Conservation (phyloP, 2,329 filamentous ascomycete genomes). For the Talaromyces piceae region DNA sequence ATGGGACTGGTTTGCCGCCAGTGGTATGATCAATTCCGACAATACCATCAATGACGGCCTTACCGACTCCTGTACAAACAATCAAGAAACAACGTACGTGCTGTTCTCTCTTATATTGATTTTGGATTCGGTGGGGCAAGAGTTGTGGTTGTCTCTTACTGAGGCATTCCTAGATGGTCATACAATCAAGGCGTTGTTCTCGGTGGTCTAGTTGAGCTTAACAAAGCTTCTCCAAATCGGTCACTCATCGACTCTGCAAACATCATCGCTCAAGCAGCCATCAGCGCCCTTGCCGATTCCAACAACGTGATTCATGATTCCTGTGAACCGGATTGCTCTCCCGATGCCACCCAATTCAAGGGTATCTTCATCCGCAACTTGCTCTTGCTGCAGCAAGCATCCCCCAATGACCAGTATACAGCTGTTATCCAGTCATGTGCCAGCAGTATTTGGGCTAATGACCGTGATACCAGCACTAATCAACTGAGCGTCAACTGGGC, state of each 20-base stretch:
- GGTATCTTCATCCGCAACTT: constrained; percentile 63
- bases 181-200: constrained; percentile 59
- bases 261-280: constrained; percentile 48
- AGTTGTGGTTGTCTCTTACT: too few species aligned
- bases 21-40: constrained; percentile 41
- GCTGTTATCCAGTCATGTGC: constrained; percentile 56
- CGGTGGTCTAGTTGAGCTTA: constrained; percentile 49
- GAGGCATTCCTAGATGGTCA: constrained; percentile 32
- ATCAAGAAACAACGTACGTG: constrained; percentile 27
- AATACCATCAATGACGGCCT: constrained; percentile 51
- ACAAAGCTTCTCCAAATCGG: constrained; percentile 35
- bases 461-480: constrained; percentile 42
- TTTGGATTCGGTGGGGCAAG: too few species aligned
- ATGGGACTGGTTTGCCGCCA: constrained; percentile 45
- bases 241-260: constrained; percentile 38
- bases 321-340: constrained; percentile 48
- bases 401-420: constrained; percentile 44
- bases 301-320: constrained; percentile 47
- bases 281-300: constrained; percentile 37
- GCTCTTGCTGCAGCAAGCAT: constrained; percentile 47
- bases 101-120: neutral
- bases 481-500: constrained; percentile 59
- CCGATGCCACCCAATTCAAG: constrained; percentile 59
- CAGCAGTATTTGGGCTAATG: constrained; percentile 56
- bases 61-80: constrained; percentile 44